Percentiles rank a stretch among this genome's conserved stretches.
Evolutionary conservation across 805 yeast genomes (phyloP).

Genomic region (Lachancea dasiensis): DNA sequence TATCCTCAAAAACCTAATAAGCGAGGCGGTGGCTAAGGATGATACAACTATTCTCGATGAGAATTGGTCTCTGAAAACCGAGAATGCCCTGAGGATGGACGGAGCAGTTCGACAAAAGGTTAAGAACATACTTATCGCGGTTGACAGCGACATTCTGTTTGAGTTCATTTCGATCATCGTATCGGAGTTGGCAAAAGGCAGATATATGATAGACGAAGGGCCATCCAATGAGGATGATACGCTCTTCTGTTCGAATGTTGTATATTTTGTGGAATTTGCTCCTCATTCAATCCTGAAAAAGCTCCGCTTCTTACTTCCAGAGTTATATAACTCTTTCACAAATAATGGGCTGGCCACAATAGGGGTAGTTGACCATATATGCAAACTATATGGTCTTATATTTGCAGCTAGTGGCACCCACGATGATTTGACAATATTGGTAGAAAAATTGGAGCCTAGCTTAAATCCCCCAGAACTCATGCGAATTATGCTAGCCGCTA

Average conservation of each 20-base stretch:
- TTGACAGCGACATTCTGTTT: neutral
- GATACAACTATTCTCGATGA: slow-evolving; percentile 56
- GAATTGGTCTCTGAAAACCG: slow-evolving; percentile 65
- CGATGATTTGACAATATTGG: neutral
- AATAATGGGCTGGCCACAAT: slow-evolving; percentile 5
- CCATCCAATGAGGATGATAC: neutral
- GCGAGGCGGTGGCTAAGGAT: slow-evolving; percentile 52
- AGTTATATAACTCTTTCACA: neutral
- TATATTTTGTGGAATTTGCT: neutral
- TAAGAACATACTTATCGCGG: neutral
- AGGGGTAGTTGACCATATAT: slow-evolving; percentile 18
- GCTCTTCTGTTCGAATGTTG: neutral
- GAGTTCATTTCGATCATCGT: neutral
- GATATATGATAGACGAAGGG: neutral
- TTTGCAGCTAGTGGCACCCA: neutral
- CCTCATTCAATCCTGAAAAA: neutral
- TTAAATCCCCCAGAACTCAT: neutral
- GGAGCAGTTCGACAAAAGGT: slow-evolving; percentile 16
- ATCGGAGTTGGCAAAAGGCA: neutral
- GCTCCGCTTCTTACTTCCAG: neutral
- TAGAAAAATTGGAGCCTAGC: neutral
- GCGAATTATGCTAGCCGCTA: neutral
- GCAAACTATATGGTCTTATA: slow-evolving; percentile 18
- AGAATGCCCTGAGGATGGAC: slow-evolving; percentile 63
- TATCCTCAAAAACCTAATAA: slow-evolving; percentile 52